Evolutionary conservation across 1,139 yeast genomes (phyloP).

Genomic region (Scheffersomyces illinoinensis): DNA sequence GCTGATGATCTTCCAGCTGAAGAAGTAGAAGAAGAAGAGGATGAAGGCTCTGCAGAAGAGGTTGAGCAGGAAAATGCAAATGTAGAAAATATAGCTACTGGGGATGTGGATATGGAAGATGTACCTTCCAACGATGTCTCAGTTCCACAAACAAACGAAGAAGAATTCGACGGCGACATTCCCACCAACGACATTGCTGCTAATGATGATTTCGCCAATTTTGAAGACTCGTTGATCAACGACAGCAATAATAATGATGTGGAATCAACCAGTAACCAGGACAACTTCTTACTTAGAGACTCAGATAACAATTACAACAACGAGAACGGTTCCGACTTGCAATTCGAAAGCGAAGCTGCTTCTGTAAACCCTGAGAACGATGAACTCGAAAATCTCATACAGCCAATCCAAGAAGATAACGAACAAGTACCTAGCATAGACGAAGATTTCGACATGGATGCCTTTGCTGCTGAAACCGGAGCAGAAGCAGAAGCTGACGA

Average conservation of each 20-base stretch:
- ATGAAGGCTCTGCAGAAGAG: not conserved
- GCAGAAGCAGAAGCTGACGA: not conserved
- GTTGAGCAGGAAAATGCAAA: slow-evolving; percentile 1
- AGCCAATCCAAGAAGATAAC: not conserved
- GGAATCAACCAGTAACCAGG: not conserved
- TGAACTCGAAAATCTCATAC: not conserved
- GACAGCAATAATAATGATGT: not conserved
- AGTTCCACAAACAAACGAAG: not conserved
- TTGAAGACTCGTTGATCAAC: not conserved
- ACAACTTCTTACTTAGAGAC: not conserved
- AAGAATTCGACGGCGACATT: not conserved
- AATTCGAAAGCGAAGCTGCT: not conserved
- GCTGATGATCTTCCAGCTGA: not conserved
- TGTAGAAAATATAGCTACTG: not conserved
- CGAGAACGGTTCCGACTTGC: not conserved
- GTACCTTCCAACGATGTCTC: not conserved
- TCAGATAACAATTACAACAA: not conserved
- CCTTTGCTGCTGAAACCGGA: not conserved
- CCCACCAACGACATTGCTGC: not conserved
- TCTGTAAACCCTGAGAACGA: not conserved
- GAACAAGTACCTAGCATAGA: slow-evolving; percentile 1
- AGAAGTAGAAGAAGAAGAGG: not conserved
- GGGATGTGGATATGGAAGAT: not conserved
- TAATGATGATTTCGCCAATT: not conserved
- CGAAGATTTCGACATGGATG: slow-evolving; percentile 5